Evolutionary conservation across 1,139 yeast genomes (phyloP).

Genomic region (Wickerhamomyces sp.): DNA sequence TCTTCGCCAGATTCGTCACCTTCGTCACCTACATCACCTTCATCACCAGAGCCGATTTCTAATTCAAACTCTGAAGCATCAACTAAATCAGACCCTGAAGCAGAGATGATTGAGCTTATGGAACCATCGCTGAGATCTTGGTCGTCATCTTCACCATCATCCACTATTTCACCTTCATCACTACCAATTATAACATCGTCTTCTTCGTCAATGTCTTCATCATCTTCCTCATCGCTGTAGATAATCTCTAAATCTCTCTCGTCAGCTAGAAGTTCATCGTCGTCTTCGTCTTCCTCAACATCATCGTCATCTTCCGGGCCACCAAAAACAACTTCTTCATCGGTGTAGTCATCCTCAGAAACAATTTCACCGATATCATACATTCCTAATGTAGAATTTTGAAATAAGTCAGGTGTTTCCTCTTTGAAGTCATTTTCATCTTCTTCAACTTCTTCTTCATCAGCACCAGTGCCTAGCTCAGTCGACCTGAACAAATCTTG

Average conservation of each 20-base stretch:
- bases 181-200: too few relatives aligned
- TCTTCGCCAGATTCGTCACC: constrained; percentile 31
- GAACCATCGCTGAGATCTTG: constrained; percentile 12
- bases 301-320: constrained; percentile 35
- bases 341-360: constrained; percentile 49
- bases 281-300: constrained; percentile 29
- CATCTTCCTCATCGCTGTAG: constrained; percentile 34
- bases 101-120: constrained; percentile 12
- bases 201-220: constrained; percentile 14
- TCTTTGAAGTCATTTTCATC: constrained; percentile 61
- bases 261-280: constrained; percentile 24
- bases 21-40: constrained; percentile 27
- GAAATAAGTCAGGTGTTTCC: constrained; percentile 78
- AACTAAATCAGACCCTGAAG: constrained; percentile 20
- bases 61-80: constrained; percentile 30
- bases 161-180: constrained; percentile 17
- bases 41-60: constrained; percentile 25
- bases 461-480: constrained; percentile 45
- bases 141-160: constrained; percentile 17
- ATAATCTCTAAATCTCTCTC: constrained; percentile 36
- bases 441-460: constrained; percentile 56
- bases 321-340: constrained; percentile 36
- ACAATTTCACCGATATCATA: constrained; percentile 79
- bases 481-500: constrained; percentile 54
- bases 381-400: constrained; percentile 91